phyloP scores from a whole-genome alignment of 1,284 basidiomycete species.

The Pascua sp. region DNA sequence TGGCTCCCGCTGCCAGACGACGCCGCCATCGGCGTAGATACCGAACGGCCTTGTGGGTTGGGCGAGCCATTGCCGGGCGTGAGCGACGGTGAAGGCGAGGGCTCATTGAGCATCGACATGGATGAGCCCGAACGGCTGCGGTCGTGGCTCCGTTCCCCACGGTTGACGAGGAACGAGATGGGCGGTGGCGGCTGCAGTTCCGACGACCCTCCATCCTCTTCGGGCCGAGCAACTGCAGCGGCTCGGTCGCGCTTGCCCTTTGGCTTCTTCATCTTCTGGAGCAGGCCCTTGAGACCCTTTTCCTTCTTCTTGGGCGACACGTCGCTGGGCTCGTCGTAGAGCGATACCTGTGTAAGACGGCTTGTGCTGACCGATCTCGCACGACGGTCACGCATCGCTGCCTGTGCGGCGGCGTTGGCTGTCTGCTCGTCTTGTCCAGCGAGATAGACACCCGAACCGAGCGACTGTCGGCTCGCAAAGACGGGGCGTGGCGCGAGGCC shows the following conservation, averaged over 20 bases:
- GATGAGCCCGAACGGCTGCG: slow-evolving; percentile 36
- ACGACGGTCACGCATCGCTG: not conserved
- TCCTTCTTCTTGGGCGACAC: slow-evolving; percentile 60
- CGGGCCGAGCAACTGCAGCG: slow-evolving; percentile 59
- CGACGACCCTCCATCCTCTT: slow-evolving; percentile 49
- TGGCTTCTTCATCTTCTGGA: slow-evolving; percentile 61
- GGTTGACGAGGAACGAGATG: slow-evolving; percentile 72
- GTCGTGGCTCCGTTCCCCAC: slow-evolving; percentile 41
- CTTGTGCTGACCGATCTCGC: slow-evolving; percentile 18
- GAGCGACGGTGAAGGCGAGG: slow-evolving; percentile 1
- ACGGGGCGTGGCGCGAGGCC: slow-evolving; percentile 41
- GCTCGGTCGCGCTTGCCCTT: slow-evolving; percentile 50
- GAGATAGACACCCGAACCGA: slow-evolving; percentile 5
- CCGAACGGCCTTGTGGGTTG: slow-evolving; percentile 23
- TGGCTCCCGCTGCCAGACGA: slow-evolving; percentile 2
- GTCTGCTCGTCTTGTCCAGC: not conserved
- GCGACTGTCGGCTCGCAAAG: slow-evolving; percentile 24
- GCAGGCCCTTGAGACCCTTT: slow-evolving; percentile 75
- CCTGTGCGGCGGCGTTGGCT: not conserved
- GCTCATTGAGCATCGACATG: slow-evolving; percentile 29
- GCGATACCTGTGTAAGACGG: slow-evolving; percentile 35
- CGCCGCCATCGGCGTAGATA: slow-evolving; percentile 38
- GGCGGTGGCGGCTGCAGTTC: slow-evolving; percentile 74
- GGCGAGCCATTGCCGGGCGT: too few species aligned
- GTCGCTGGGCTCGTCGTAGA: slow-evolving; percentile 19